A percentile compares a stretch with the other conserved stretches of the same genome.
These are phyloP conservation scores for Talaromyces wortmannii DNA, from an alignment of 495 filamentous ascomycete genomes.

Conservation along the genomic window DNA sequence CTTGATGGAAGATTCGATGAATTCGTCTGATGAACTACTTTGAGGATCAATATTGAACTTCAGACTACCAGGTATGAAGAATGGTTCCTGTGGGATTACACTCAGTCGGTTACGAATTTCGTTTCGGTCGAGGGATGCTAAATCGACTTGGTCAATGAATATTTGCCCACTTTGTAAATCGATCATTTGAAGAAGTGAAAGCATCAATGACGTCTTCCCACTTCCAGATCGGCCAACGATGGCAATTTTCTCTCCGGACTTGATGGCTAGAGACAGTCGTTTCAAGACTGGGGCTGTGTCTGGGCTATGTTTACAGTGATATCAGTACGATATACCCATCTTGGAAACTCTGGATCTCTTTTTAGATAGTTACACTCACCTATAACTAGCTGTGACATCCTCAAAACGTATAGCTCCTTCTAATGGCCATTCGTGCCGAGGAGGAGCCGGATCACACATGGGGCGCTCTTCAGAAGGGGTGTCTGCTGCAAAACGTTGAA, in stretches of 20 bases:
- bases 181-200: slow-evolving; percentile 5
- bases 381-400: slow-evolving; percentile 16
- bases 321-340: neutral
- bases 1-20: slow-evolving; percentile 13
- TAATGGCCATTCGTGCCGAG: slow-evolving; percentile 16
- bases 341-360: neutral
- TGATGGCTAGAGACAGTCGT: slow-evolving; percentile 17
- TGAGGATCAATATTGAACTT: slow-evolving; percentile 24
- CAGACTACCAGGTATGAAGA: slow-evolving; percentile 22
- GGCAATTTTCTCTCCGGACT: slow-evolving; percentile 23
- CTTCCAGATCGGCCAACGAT: slow-evolving; percentile 32
- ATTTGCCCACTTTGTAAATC: slow-evolving; percentile 5
- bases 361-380: neutral
- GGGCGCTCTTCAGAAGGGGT: slow-evolving; percentile 21
- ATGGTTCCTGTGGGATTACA: slow-evolving; percentile 30
- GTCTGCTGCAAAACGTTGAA: slow-evolving; percentile 26
- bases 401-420: slow-evolving; percentile 16
- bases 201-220: slow-evolving; percentile 18
- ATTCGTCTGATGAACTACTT: slow-evolving; percentile 5
- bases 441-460: slow-evolving; percentile 2
- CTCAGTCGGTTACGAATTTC: slow-evolving; percentile 12
- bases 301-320: neutral
- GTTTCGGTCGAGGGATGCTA: slow-evolving; percentile 9
- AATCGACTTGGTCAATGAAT: slow-evolving; percentile 12
- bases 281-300: slow-evolving; percentile 1